Base-by-base conservation (phyloP, 2,329 filamentous ascomycete species). In the Lecanicillium sp. region DNA sequence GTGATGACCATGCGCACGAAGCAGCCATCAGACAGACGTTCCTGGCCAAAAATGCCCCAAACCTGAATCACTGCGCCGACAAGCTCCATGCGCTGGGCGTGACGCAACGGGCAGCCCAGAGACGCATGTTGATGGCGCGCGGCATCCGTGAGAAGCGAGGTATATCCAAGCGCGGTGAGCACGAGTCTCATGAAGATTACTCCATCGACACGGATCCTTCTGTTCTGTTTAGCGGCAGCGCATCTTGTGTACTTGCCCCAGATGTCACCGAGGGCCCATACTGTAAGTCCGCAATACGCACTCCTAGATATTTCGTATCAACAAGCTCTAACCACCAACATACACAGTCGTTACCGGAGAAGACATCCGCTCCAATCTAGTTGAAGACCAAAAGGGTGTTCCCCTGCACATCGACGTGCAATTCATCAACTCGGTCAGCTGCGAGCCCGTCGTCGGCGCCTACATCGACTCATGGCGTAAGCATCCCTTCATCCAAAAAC, bases 201-300 rank as follows among this genome's bases (percentile, higher is more conserved):
- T 54, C 52, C 14, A 29, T 49, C 13, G 43, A 53, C 41, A 49
- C 55, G 2, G 51, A 54, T 14, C 47, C 53, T 6, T 38, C 49
- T 18, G 55, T 42, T 41, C 44, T 65, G 5, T 65, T 65, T 44
- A 50, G 51, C 4, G 55, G 54, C 29, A 61, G 61, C 43, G 54
- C 53, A 15, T 62, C 61, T n/a, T 72, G 69, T 38, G 57, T 71
- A 28, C 53, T 72, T 11, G 60, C 58, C 4, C 64, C 66, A 0
- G 67, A 72, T 44, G 64, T 63, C 18, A 70, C 64, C 7, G 56
- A 69, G 49, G 68, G 68, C 4, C 68, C 69, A 17, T 72, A 71
- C 56, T 72, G 55, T 51, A 45, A 44, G 51, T 39, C 12, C 3
- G 11, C 22, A 25, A 25, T 19, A 4, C 17, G 5, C 20, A 13